Base-by-base conservation (phyloP, 192 early-diverging fungal species). In the Paraglomus occultum region DNA sequence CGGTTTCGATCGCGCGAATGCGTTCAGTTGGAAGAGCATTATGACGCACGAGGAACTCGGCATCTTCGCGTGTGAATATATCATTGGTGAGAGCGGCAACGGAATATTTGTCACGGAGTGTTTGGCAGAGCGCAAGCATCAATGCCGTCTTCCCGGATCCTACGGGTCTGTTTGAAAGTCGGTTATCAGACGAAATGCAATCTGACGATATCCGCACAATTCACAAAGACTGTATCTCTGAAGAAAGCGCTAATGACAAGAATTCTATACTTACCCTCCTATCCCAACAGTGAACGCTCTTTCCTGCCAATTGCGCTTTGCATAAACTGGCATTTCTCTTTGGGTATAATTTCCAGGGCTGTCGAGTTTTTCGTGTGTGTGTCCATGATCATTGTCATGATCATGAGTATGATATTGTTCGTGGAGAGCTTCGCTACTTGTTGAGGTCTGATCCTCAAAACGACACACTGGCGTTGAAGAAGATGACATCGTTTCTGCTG, bases 11-110 rank as follows among this genome's bases (percentile, higher is more conserved):
- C 6, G 96, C 94, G 14, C 82, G 78, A 79, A 98, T 98, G 49
- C 95, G 89, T 44, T 92, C 92, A 18, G 87, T 77, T 17, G 92
- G 90, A 3, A 98, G 85, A 8, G 96, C 96, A 49, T 92, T 85
- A 81, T 98, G 84, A 67, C 89, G 82, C 46, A 92, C 85, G 61
- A 98, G 83, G 75, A 98, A 98, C 77, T 98, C 96, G 15, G 96
- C 93, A 76, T 98, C 95, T 68, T 98, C 96, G 48, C 87, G 85
- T 6, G 96, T 98, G 73, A 98, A 98, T 66, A 98, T 98, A 73
- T 98, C 96, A 75, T 98, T 98, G 58, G 96, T 98, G 8, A 98
- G 94, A 49, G 91, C 92, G 22, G 89, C 94, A 60, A 98, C 83
- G 67, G 88, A 89, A 83, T 88, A 92, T 60, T 80, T 78, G 46